Evolutionary conservation across 768 basidiomycete species (phyloP).

Genomic region (Hemileccinum impolitum): DNA sequence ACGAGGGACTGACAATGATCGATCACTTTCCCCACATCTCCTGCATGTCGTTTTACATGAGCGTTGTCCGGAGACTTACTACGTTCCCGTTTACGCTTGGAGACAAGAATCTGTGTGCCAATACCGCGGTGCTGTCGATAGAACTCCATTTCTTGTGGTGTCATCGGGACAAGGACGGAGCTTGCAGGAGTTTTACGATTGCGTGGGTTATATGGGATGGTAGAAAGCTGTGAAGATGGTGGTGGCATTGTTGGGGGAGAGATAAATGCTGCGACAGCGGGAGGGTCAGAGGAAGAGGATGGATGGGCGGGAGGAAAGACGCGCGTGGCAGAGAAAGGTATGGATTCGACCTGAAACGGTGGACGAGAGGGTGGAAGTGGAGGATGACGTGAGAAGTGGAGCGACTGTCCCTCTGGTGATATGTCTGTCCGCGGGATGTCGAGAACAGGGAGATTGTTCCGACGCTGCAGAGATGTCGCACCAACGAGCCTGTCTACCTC

Average conservation of each 20-base stretch:
- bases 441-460: constrained; percentile 30
- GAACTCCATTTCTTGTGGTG: constrained; percentile 56
- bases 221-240: constrained; percentile 23
- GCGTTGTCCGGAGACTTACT: constrained; percentile 37
- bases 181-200: constrained; percentile 57
- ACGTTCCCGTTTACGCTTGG: constrained; percentile 51
- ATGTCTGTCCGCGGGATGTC: constrained; percentile 31
- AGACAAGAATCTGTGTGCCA: constrained; percentile 48
- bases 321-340: constrained; percentile 22
- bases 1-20: constrained; percentile 64
- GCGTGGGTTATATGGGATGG: constrained; percentile 62
- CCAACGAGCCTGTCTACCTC: constrained; percentile 27
- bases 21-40: constrained; percentile 73
- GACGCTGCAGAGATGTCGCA: constrained; percentile 28
- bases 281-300: constrained; percentile 34
- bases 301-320: constrained; percentile 32
- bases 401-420: constrained; percentile 16
- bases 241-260: constrained; percentile 34
- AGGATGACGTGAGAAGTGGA: constrained; percentile 25
- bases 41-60: constrained; percentile 49
- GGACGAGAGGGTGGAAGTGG: constrained; percentile 18
- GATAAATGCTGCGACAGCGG: constrained; percentile 26
- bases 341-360: constrained; percentile 21
- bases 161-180: constrained; percentile 63
- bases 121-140: constrained; percentile 56